Evolutionary conservation across 257 asterid genomes (phyloP).

Genomic region (Ocimum tenuiflorum): DNA sequence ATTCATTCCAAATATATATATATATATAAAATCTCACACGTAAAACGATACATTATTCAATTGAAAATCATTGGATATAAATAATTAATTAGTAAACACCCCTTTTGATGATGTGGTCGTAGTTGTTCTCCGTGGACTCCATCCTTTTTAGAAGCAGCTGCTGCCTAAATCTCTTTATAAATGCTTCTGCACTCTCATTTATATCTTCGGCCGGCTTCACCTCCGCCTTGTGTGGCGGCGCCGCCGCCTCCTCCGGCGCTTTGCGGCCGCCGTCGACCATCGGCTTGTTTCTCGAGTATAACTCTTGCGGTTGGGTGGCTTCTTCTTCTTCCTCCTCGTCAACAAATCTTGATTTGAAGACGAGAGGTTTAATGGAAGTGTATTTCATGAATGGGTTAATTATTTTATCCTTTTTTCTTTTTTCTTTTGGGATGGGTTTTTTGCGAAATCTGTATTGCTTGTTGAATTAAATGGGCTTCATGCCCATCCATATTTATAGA

Average conservation of each 20-base stretch:
- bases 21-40: no score
- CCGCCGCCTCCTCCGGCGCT: not conserved
- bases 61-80: not conserved
- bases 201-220: constrained; percentile 34
- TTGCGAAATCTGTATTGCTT: not conserved
- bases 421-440: not conserved
- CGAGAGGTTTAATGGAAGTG: not conserved
- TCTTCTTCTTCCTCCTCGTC: not conserved
- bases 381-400: not conserved
- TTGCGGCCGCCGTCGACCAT: not conserved
- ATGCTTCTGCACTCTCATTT: constrained; percentile 53
- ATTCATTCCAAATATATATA: not conserved
- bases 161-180: constrained; percentile 47
- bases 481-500: not conserved
- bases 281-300: not conserved
- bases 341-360: not conserved
- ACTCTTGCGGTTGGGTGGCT: not conserved
- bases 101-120: constrained; percentile 46
- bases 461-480: not conserved
- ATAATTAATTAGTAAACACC: constrained; percentile 21
- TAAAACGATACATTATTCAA: not conserved
- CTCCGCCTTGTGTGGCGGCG: constrained; percentile 14
- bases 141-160: constrained; percentile 49
- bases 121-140: constrained; percentile 55
- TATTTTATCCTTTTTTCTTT: no score